phyloP scores from a whole-genome alignment of 2,329 filamentous ascomycete species.

The Exserohilum turcica region DNA sequence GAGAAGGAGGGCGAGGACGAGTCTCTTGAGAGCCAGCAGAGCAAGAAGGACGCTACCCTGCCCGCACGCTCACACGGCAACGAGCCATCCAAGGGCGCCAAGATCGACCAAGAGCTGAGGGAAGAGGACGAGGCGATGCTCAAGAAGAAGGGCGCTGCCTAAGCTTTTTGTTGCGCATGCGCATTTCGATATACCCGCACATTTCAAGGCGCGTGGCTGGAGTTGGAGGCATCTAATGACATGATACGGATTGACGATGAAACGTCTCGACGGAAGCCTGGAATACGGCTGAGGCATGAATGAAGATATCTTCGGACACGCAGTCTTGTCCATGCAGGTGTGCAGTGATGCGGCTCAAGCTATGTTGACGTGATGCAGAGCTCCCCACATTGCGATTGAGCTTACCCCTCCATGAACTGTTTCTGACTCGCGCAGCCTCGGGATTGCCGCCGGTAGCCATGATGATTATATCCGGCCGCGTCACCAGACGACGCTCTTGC shows the following conservation, averaged over 20 bases:
- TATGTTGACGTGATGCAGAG: slow-evolving; percentile 9
- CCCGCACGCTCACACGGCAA: slow-evolving; percentile 70
- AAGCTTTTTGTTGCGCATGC: slow-evolving; percentile 12
- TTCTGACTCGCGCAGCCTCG: slow-evolving; percentile 27
- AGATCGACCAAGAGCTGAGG: slow-evolving; percentile 71
- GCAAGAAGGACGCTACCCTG: slow-evolving; percentile 65
- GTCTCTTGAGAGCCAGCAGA: slow-evolving; percentile 43
- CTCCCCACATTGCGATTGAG: slow-evolving; percentile 14
- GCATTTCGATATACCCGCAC: slow-evolving; percentile 23
- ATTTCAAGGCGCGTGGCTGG: slow-evolving; percentile 5
- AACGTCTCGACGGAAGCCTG: slow-evolving; percentile 10
- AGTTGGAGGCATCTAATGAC: slow-evolving; percentile 16
- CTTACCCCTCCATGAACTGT: slow-evolving; percentile 12
- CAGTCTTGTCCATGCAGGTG: neutral
- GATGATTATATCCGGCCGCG: slow-evolving; percentile 4
- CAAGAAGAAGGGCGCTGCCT: slow-evolving; percentile 61
- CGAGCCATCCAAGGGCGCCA: slow-evolving; percentile 72
- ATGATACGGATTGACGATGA: slow-evolving; percentile 12
- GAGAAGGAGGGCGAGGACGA: slow-evolving; percentile 49
- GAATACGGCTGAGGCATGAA: slow-evolving; percentile 13
- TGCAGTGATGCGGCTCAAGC: slow-evolving; percentile 3
- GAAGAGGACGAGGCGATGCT: slow-evolving; percentile 70
- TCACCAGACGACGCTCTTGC: slow-evolving; percentile 1
- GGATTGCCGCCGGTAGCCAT: slow-evolving; percentile 10
- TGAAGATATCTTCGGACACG: slow-evolving; percentile 5